Evolutionary conservation across 2,329 filamentous ascomycete genomes (phyloP), one percentile per base, ranked within the genome.

Genomic region (Penicillium expansum): DNA sequence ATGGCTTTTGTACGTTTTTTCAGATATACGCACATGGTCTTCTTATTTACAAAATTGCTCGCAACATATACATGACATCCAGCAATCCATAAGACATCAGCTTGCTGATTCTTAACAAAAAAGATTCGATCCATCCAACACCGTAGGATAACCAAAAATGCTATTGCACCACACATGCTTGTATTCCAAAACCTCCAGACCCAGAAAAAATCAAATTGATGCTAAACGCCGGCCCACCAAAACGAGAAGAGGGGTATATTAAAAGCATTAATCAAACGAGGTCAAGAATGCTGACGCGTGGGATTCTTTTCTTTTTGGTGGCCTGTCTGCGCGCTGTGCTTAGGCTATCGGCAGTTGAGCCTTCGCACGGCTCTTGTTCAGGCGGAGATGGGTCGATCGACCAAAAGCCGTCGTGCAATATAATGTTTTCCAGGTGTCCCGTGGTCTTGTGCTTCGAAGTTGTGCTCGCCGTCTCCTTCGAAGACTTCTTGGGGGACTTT

Each of bases 261-360:
- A 20, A 44, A 33, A 13, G 16, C 16, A 32, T 58, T 48, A 64
- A 55, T 47, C 20, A 33, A 52, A 54, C 67, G 60, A 74, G 57
- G 56, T 74, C 71, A 45, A 74, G 16, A 32, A 74, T 65, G 61
- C 72, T 74, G 18, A 73, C 71, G 32, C 72, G 71, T 24, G 67
- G 48, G 24, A 73, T 57, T 13, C 69, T 60, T 56, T 74, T 72
- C 57, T 68, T 70, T 32, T 67, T 65, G 29, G 33, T 22, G 29
- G 42, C 20, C 55, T 52, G 47, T 37, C 48, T 52, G 43, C 16
- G 22, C 10, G 50, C 30, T 44, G 35, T 51, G 14, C 13, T 20
- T 24, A 58, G 39, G 4, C n/a, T 18, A 13, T 56, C 42, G 37
- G 51, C 44, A 55, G 48, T 30, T 48, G 51, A 22, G 55, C 18